Evolutionary conservation across 116 monocot species (phyloP).

Genomic region (Trichopus zeylanicus): DNA sequence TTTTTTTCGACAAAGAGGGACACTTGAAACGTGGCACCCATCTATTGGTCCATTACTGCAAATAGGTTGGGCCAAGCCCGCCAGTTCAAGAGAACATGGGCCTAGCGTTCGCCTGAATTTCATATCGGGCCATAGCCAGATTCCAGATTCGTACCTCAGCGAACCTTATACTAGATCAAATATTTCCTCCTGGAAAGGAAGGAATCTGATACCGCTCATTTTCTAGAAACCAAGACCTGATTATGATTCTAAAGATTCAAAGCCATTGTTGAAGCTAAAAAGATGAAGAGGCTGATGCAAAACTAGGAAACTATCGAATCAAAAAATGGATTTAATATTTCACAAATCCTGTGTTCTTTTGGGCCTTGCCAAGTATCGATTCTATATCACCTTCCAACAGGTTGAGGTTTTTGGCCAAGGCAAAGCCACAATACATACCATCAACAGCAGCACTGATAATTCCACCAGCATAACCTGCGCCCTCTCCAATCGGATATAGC

Average conservation of each 20-base stretch:
- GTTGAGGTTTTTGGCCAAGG: conserved; percentile 61
- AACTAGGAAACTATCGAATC: too few species aligned
- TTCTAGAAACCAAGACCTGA: neutral
- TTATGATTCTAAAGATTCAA: neutral
- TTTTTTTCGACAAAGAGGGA: too few species aligned
- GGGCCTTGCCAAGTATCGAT: conserved; percentile 60
- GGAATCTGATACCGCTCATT: neutral
- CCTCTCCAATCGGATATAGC: conserved; percentile 87
- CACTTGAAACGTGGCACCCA: too few species aligned
- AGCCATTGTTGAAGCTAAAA: neutral
- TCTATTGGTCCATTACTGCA: too few species aligned
- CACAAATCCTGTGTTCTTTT: conserved; percentile 53
- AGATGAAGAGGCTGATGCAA: neutral
- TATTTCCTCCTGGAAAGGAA: too few species aligned
- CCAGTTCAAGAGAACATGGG: too few species aligned
- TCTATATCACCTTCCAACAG: conserved; percentile 52
- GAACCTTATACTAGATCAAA: too few species aligned
- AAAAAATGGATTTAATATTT: conserved; percentile 53
- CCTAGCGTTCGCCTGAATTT: too few species aligned
- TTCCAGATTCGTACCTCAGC: too few species aligned
- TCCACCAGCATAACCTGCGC: conserved; percentile 91
- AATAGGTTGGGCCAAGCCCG: too few species aligned
- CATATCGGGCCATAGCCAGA: too few species aligned
- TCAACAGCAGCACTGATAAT: conserved; percentile 93
- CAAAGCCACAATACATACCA: conserved; percentile 90